Base-by-base conservation (phyloP, 2,329 filamentous ascomycete genomes). In the Parascedosporium putredinis region DNA sequence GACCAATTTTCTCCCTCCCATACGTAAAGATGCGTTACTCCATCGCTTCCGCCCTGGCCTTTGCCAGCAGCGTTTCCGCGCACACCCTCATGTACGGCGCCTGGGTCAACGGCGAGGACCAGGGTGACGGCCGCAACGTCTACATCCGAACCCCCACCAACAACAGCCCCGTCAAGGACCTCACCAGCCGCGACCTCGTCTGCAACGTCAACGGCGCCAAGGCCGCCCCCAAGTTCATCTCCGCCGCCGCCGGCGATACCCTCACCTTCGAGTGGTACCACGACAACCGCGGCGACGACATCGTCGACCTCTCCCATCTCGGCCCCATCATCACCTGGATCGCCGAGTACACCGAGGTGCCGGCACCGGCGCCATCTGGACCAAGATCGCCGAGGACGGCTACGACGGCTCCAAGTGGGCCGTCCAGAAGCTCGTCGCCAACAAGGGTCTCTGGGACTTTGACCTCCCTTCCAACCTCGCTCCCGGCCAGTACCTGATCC, bases 321-420 rank as follows among this genome's bases (percentile, higher is more conserved):
- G 75, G 75, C 7, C 75, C 75, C 33, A 61, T 78, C 57, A 67
- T 74, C 54, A 74, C 72, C 51, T 79, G 74, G 60, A 71, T 78
- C 56, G 72, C 74, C 16, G 54, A 59, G 45, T 69, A 65, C 63
- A 66, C 63, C 42, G 60, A 61, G 49, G 48, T 47, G 68, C 72
- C 49, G 73, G 73, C 34, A 67, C 68, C 9, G 71, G 72, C 24
- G 64, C 67, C 52, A 74, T 75, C 61, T 79, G 73, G 73, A 66
- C 74, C 56, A 71, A 70, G 58, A 68, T 70, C 45, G 59, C 63
- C 33, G 61, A 67, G 55, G 60, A 63, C 3, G 61, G 63, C 23
- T 57, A 62, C 54, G 60, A 64, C 47, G 66, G 69, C 48, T 62
- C 44, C 23, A 55, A 72, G 68, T 72, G 69, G 69, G 65, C 64